Evolutionary conservation across 176 grass and related monocot genomes (phyloP).

Genomic region (Pontederia crassipes): DNA sequence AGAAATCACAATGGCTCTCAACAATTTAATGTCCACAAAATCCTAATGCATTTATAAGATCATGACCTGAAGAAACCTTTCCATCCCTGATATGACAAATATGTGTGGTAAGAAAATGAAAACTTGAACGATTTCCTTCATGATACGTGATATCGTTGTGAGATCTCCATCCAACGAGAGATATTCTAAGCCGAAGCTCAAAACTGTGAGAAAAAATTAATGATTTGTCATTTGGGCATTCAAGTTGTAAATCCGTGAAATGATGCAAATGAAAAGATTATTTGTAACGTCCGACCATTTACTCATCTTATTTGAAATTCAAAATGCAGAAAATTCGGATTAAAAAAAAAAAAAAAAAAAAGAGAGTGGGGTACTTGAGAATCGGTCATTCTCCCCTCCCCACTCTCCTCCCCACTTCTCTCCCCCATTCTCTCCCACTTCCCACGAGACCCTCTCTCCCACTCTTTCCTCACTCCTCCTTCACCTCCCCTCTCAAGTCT

Average conservation of each 20-base stretch:
- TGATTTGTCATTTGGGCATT: background rate
- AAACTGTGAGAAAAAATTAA: slow-evolving; percentile 41
- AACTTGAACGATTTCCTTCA: slow-evolving; percentile 88
- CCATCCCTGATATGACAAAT: slow-evolving; percentile 73
- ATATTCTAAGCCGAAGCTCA: slow-evolving; percentile 76
- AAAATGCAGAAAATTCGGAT: too few relatives aligned
- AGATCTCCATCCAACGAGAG: slow-evolving; percentile 61
- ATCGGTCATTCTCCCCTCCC: too few relatives aligned
- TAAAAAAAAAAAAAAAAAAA: too few relatives aligned
- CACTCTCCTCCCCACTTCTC: too few relatives aligned
- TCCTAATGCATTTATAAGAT: background rate
- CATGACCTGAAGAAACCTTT: background rate
- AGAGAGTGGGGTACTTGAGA: too few relatives aligned
- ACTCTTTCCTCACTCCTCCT: too few relatives aligned
- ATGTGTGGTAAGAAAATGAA: slow-evolving; percentile 95
- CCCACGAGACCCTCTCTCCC: too few relatives aligned
- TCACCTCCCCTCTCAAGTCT: too few relatives aligned
- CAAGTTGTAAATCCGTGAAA: background rate
- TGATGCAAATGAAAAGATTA: background rate
- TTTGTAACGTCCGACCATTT: too few relatives aligned
- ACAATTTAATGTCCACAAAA: background rate
- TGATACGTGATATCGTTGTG: slow-evolving; percentile 51
- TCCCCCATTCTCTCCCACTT: too few relatives aligned
- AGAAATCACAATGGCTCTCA: too few relatives aligned
- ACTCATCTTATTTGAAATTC: too few relatives aligned